Percentiles rank a stretch among this genome's conserved stretches.
These are phyloP conservation scores for Arabidopsis lyrata DNA, from an alignment of 441 rosid genomes.

Conservation along the genomic window DNA sequence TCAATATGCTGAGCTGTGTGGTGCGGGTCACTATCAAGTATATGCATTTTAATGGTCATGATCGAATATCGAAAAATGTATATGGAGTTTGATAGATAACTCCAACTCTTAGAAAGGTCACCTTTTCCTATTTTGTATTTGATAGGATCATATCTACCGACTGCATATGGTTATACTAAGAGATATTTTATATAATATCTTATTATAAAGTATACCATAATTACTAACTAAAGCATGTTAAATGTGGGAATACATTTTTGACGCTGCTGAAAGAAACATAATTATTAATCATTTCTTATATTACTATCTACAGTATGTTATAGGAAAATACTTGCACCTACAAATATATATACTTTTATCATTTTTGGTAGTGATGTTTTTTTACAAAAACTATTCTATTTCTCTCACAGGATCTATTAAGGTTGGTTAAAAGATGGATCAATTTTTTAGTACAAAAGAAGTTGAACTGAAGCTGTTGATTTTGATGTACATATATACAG, in stretches of 20 bases:
- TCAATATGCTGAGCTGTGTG: slow-evolving; percentile 26
- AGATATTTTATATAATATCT: slow-evolving; percentile 30
- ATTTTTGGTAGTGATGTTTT: background rate
- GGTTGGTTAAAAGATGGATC: no score
- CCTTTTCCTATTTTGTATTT: background rate
- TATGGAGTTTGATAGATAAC: slow-evolving; percentile 42
- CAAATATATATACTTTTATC: background rate
- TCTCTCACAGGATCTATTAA: no score
- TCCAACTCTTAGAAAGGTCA: slow-evolving; percentile 36
- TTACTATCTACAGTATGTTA: background rate
- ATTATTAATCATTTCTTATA: background rate
- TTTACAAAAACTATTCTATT: no score
- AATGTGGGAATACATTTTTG: slow-evolving; percentile 30
- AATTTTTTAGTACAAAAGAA: no score
- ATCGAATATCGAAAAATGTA: slow-evolving; percentile 41
- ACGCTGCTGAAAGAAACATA: slow-evolving; percentile 13
- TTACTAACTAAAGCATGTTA: slow-evolving; percentile 27
- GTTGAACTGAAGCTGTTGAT: no score
- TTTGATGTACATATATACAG: no score
- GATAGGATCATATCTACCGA: slow-evolving; percentile 39
- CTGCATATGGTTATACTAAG: slow-evolving; percentile 21
- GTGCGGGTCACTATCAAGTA: slow-evolving; percentile 24
- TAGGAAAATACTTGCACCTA: background rate
- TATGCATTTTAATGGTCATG: slow-evolving; percentile 10
- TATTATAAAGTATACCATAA: slow-evolving; percentile 28